phyloP scores from a whole-genome alignment of 2,329 filamentous ascomycete species.

The Aspergillus hortae region DNA sequence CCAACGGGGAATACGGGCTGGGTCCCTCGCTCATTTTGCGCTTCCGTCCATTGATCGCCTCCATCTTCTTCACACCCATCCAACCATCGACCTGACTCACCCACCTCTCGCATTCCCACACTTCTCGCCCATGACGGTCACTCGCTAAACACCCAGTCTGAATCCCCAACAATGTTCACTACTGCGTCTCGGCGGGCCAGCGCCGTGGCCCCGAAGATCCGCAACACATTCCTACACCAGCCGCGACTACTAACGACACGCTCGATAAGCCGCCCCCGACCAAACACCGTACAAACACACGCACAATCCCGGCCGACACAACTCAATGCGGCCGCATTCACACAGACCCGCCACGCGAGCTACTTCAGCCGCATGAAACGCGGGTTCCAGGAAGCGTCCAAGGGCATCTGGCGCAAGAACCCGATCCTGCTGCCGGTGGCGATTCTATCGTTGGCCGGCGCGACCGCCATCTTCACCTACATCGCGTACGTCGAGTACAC shows the following conservation, averaged over 20 bases:
- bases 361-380: conserved; percentile 29
- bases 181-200: conserved; percentile 26
- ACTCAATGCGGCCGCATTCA: conserved; percentile 6
- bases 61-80: background rate
- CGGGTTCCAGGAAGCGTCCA: conserved; percentile 33
- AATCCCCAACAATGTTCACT: conserved; percentile 21
- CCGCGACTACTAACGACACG: conserved; percentile 13
- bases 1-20: background rate
- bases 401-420: conserved; percentile 41
- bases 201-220: conserved; percentile 19
- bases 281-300: background rate
- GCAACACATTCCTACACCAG: conserved; percentile 6
- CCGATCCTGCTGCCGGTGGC: conserved; percentile 41
- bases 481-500: conserved; percentile 43
- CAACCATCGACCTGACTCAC: background rate
- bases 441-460: conserved; percentile 37
- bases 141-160: background rate
- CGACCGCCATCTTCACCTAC: conserved; percentile 35
- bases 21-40: background rate
- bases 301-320: background rate
- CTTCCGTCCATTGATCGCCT: background rate
- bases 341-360: conserved; percentile 22
- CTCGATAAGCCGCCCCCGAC: background rate
- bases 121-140: background rate
- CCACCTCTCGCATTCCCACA: background rate